Evolutionary conservation across 2,329 filamentous ascomycete genomes (phyloP).

Genomic region (Leptographium wingfieldii): DNA sequence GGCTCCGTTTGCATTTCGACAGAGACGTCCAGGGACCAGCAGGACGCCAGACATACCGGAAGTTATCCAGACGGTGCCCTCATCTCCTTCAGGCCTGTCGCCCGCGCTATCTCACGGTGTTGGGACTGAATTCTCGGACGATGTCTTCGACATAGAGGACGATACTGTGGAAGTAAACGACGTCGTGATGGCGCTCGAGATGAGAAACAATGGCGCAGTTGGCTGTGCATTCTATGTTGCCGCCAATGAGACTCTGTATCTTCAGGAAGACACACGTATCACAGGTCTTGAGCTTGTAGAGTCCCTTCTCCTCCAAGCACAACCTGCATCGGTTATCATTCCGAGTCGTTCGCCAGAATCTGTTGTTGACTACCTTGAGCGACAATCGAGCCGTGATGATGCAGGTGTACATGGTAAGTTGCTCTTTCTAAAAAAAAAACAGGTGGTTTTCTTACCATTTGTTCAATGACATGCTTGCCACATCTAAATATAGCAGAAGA

Average conservation of each 20-base stretch:
- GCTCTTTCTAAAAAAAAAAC: neutral
- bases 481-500: neutral
- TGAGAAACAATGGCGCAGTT: slow-evolving; percentile 55
- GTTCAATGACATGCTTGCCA: neutral
- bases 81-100: neutral
- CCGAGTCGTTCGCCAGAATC: slow-evolving; percentile 31
- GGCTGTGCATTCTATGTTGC: slow-evolving; percentile 78
- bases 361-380: slow-evolving; percentile 23
- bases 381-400: neutral
- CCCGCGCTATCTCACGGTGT: neutral
- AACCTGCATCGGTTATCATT: slow-evolving; percentile 43
- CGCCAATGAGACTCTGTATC: slow-evolving; percentile 53
- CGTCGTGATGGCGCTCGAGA: slow-evolving; percentile 67
- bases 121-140: neutral
- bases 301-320: slow-evolving; percentile 39
- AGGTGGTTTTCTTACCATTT: neutral
- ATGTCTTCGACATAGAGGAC: neutral
- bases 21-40: neutral
- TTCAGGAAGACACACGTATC: slow-evolving; percentile 64
- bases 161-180: slow-evolving; percentile 38
- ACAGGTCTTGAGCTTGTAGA: slow-evolving; percentile 59
- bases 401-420: neutral
- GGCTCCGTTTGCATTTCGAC: neutral
- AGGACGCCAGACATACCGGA: neutral
- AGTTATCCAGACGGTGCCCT: neutral